Base-by-base conservation (phyloP, 73 alveolate genomes). In the Symbiodinium natans region DNA sequence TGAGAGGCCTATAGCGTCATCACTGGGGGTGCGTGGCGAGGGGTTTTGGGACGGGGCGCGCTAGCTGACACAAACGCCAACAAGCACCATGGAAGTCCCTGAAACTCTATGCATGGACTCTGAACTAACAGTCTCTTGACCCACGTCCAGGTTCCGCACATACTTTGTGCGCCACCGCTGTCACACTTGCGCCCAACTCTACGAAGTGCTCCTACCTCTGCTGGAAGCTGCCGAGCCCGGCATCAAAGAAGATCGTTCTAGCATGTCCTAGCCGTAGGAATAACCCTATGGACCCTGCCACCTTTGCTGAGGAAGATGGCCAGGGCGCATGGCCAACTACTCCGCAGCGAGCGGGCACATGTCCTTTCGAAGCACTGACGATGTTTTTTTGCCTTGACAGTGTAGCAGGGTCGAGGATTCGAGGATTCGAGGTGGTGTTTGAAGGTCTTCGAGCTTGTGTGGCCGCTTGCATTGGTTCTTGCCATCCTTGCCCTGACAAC, bases 341-440 rank as follows among this genome's bases (percentile, higher is more conserved):
- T 8, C 95, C 95, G 4, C 95, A 89, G 74, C 86, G 95, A 27
- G 95, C 95, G 1, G 95, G 95, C 33, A 89, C 95, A 1, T 2
- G 38, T 25, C 38, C 59, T 46, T 46, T 9, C 13, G 59, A 46
- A 13, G 59, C n/a, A n/a, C n/a, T n/a, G n/a, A n/a, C n/a, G n/a
- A n/a, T n/a, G n/a, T n/a, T n/a, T n/a, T n/a, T n/a, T n/a, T n/a
- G n/a, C n/a, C n/a, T n/a, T n/a, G n/a, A n/a, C n/a, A n/a, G n/a
- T n/a, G n/a, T n/a, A n/a, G n/a, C n/a, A n/a, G n/a, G n/a, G n/a
- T n/a, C n/a, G n/a, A n/a, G n/a, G n/a, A n/a, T n/a, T n/a, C n/a
- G n/a, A n/a, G n/a, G n/a, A n/a, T n/a, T n/a, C n/a, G n/a, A n/a
- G n/a, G n/a, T n/a, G n/a, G n/a, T n/a, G n/a, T n/a, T n/a, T n/a